Evolutionary conservation across 306 rosid genomes (phyloP), one percentile per base, ranked within the genome.

Genomic region (Mucuna pruriens): DNA sequence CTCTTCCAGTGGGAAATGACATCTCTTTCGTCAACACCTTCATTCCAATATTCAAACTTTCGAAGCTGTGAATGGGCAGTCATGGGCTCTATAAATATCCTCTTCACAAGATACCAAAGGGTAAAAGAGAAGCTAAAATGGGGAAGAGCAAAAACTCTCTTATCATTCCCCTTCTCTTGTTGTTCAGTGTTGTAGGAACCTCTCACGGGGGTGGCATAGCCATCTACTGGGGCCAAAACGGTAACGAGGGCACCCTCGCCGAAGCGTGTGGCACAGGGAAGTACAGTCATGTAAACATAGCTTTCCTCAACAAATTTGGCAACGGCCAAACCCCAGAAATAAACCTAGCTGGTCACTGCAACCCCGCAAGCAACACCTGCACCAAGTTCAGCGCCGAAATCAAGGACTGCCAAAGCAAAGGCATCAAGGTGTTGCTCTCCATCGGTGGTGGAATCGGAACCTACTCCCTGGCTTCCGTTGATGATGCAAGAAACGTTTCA

Each of bases 221-320:
- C n/a, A 72, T 90, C 63, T 94, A 94, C 44, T 91, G 97, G 94
- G 97, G 97, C 68, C 94, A 94, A 85, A 86, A 81, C 26, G 89
- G 88, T 7, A 72, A 81, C 48, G 97, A 91, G 78, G 93, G 97
- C 0, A 90, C 91, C n/a, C 75, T 94, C 5, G 63, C 87, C 0
- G 84, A 89, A 40, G 86, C 98, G 12, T 94, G 98, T 4, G 89
- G 90, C 74, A 89, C 95, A 0, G 84, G 90, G 2, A 83, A 17
- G 68, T 92, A 90, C 84, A 39, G 80, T 3, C 71, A 86, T 10
- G 84, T 94, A 1, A 92, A 77, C 88, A 77, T 87, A 58, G 90
- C 90, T 0, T 87, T 87, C 29, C 86, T 88, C 23, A 78, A 61
- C 77, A 40, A 45, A 31, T 88, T 88, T 4, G 91, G 91, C 61